Evolutionary conservation across 768 basidiomycete genomes (phyloP), one percentile per base, ranked within the genome.

Genomic region (Mycena haematopus): DNA sequence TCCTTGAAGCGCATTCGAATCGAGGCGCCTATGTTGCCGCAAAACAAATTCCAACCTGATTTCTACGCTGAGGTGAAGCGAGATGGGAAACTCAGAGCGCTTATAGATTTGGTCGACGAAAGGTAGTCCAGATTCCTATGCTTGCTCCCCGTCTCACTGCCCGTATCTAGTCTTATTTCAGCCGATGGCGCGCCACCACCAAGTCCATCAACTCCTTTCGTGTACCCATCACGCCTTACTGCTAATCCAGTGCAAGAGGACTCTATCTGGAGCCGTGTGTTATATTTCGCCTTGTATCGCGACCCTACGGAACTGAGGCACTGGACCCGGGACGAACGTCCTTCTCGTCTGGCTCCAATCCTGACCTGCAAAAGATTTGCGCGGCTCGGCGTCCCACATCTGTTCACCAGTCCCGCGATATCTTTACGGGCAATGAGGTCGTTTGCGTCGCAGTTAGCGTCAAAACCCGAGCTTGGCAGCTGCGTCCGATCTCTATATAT

Each of bases 321-420:
- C 35, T 19, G 8, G 4, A 3, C 10, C 17, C 5, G n/a, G n/a
- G 31, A 15, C 22, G n/a, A 21, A 22, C 21, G 3, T 24, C 25
- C 31, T 11, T 17, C 4, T 38, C 36, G 25, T 11, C 38, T 42
- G 6, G 17, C 27, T 5, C 54, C 60, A 22, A 55, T 62, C 19
- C 44, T 52, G 2, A 55, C 55, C 19, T 62, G 46, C 46, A 62
- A 62, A 40, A 40, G 4, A 33, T 64, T 64, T 31, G 35, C 38
- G 59, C 59, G 59, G 14, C 31, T 60, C 35, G 59, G 52, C 6
- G 42, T 46, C 17, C 61, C 55, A 1, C 50, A 56, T 25, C 38
- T 62, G 0, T 62, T 56, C 55, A n/a, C 22, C 29, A 29, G 21
- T 21, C 53, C 60, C 9, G 4, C 15, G 17, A 17, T 55, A 25